phyloP scores from a whole-genome alignment of 805 yeast genomes.

The Soucietia sequanensis region DNA sequence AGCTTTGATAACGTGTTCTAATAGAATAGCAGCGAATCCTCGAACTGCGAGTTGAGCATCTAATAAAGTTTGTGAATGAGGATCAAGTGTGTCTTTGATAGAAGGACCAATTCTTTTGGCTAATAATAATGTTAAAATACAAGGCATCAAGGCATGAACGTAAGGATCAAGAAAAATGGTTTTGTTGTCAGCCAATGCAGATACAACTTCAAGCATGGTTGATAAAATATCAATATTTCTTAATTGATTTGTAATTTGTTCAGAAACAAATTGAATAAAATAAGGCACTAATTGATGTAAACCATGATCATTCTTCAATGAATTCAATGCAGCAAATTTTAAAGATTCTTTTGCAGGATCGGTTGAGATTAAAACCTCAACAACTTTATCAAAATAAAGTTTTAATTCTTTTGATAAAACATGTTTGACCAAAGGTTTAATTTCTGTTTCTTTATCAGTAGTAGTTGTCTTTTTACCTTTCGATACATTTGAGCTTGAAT shows the following conservation, averaged over 20 bases:
- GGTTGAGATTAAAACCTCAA: slow-evolving; percentile 67
- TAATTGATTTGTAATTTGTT: slow-evolving; percentile 86
- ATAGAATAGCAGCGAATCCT: slow-evolving; percentile 81
- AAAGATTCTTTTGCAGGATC: slow-evolving; percentile 56
- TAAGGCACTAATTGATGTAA: slow-evolving; percentile 95
- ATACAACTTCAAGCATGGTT: slow-evolving; percentile 86
- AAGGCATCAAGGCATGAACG: slow-evolving; percentile 96
- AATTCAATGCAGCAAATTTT: slow-evolving; percentile 77
- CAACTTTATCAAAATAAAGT: slow-evolving; percentile 87
- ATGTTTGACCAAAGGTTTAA: slow-evolving; percentile 92
- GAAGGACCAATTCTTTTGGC: slow-evolving; percentile 82
- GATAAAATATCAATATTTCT: slow-evolving; percentile 67
- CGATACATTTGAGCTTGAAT: slow-evolving; percentile 6
- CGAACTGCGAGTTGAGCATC: slow-evolving; percentile 60
- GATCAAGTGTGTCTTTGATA: slow-evolving; percentile 34
- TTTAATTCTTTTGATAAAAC: slow-evolving; percentile 92
- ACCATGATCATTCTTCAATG: slow-evolving; percentile 90
- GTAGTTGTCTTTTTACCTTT: slow-evolving; percentile 18
- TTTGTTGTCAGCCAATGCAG: slow-evolving; percentile 77
- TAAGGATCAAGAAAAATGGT: slow-evolving; percentile 92
- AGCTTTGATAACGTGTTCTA: slow-evolving; percentile 72
- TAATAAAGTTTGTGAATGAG: slow-evolving; percentile 25
- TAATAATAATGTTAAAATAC: slow-evolving; percentile 80
- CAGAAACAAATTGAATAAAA: slow-evolving; percentile 93
- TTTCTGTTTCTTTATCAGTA: slow-evolving; percentile 50